Evolutionary conservation across 257 asterid species (phyloP).

Genomic region (Gentiana macrophylla): DNA sequence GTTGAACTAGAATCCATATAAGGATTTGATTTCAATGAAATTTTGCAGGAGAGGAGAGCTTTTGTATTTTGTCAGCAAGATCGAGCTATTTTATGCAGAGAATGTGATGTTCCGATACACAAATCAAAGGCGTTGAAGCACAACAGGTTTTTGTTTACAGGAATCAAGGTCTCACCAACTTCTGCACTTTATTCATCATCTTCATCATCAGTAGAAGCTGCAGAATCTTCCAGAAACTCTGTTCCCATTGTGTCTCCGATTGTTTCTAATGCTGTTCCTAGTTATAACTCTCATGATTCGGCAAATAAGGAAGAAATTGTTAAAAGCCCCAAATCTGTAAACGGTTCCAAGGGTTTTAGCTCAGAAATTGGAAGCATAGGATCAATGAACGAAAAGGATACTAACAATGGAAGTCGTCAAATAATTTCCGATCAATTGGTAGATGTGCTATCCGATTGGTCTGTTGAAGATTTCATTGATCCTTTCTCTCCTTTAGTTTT

Average conservation of each 20-base stretch:
- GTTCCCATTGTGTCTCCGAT: conserved; percentile 1
- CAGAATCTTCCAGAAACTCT: conserved; percentile 10
- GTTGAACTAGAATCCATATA: not conserved
- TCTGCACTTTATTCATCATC: conserved; percentile 38
- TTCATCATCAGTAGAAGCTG: conserved; percentile 1
- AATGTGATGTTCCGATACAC: conserved; percentile 71
- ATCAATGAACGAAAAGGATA: conserved; percentile 5
- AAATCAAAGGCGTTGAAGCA: conserved; percentile 67
- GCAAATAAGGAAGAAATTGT: conserved; percentile 8
- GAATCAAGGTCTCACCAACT: conserved; percentile 47
- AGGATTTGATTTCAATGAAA: not conserved
- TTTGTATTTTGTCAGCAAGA: conserved; percentile 90
- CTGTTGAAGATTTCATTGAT: conserved; percentile 77
- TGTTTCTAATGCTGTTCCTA: conserved; percentile 26
- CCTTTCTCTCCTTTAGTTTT: conserved; percentile 34
- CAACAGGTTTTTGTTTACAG: conserved; percentile 65
- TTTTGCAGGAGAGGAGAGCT: conserved; percentile 61
- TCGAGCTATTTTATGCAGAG: conserved; percentile 78
- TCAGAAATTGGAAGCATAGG: too few relatives aligned
- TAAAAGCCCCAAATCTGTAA: not conserved
- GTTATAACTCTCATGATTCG: conserved; percentile 16
- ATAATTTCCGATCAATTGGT: conserved; percentile 75
- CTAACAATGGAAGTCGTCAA: conserved; percentile 10
- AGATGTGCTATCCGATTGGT: conserved; percentile 83
- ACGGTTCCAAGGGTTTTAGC: too few relatives aligned